Percentiles rank a stretch among this genome's conserved stretches.
These are phyloP conservation scores for Cadophora sp. DNA, from an alignment of 2,329 filamentous ascomycete genomes.

Conservation along the genomic window DNA sequence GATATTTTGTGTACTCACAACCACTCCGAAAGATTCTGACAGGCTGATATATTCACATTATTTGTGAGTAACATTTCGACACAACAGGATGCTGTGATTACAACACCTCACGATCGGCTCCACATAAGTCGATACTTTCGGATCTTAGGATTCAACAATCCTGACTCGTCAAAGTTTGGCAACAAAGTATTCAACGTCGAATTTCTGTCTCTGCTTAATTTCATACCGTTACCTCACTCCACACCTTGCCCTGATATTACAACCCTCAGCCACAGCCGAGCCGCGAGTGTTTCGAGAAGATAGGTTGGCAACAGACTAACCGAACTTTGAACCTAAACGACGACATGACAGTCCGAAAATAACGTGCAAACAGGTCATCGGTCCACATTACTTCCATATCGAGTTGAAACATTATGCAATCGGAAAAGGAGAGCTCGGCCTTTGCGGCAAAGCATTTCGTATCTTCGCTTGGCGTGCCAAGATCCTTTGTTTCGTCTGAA, in stretches of 20 bases:
- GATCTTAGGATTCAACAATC: not conserved
- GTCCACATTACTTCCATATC: not conserved
- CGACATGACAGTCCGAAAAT: not conserved
- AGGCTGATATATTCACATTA: not conserved
- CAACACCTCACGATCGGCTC: not conserved
- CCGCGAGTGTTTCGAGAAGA: not conserved
- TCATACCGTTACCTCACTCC: too few relatives aligned
- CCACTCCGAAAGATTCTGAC: not conserved
- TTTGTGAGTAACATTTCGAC: not conserved
- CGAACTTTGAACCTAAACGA: not conserved
- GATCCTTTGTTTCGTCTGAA: not conserved
- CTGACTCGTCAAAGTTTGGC: not conserved
- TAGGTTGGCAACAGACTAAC: not conserved
- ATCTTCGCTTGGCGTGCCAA: not conserved
- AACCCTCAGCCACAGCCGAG: not conserved
- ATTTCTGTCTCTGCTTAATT: too few relatives aligned
- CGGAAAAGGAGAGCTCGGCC: not conserved
- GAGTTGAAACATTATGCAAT: not conserved
- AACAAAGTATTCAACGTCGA: not conserved
- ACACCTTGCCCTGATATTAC: too few relatives aligned
- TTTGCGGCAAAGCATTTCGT: not conserved
- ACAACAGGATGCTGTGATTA: not conserved
- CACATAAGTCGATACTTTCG: not conserved
- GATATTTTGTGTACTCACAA: not conserved
- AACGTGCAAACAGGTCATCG: not conserved